Conservation (phyloP, 148 eudicot species). For the Rhododendron molle region DNA sequence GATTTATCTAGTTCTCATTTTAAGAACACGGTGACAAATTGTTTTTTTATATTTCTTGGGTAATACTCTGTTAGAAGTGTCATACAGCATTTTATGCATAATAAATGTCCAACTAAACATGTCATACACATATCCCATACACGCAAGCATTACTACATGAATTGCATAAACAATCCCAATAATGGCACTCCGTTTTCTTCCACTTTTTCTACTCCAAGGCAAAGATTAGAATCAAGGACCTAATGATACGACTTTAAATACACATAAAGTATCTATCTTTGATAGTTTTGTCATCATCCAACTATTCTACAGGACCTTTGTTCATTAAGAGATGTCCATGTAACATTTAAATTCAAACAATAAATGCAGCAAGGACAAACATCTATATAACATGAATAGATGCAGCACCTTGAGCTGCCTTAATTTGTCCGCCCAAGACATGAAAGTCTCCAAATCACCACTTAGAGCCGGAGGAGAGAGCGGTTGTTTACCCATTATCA, state of each 20-base stretch:
- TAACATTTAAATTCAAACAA: background rate
- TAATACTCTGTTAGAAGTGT: background rate
- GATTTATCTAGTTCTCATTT: too few species aligned
- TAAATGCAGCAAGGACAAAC: background rate
- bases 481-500: conserved; percentile 76
- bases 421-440: conserved; percentile 87
- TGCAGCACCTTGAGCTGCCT: conserved; percentile 67
- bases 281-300: background rate
- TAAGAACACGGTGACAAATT: too few species aligned
- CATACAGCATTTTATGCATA: background rate
- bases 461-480: conserved; percentile 88
- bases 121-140: background rate
- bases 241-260: background rate
- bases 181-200: background rate
- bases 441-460: conserved; percentile 75
- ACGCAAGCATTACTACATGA: background rate
- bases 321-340: background rate
- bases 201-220: background rate
- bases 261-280: background rate
- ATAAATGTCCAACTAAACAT: background rate
- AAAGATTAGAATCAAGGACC: background rate
- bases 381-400: background rate
- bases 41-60: too few species aligned
- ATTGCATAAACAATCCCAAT: background rate
- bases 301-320: background rate